Evolutionary conservation across 768 basidiomycete genomes (phyloP), one percentile per base, ranked within the genome.

Genomic region (Hygrophorus russula): DNA sequence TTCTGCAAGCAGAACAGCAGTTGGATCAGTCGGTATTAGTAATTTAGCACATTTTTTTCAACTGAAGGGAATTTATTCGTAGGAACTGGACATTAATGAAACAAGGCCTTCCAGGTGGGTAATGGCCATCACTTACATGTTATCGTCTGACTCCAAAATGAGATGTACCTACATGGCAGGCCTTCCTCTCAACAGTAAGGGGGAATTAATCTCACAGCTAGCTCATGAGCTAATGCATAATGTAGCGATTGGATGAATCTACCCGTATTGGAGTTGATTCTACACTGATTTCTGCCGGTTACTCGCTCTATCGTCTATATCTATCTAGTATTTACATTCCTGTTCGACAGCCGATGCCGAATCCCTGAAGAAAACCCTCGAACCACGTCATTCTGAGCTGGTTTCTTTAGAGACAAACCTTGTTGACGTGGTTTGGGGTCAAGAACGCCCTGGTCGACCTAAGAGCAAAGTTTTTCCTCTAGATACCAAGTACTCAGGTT

Each of bases 31-130:
- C 58, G 78, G 52, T 38, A 4, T 19, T 14, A 31, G 17, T 15
- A 27, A 7, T 24, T 24, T 24, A 24, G 24, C 7, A 7, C 7
- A 7, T 24, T 24, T 24, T 24, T 24, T 7, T 24, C 24, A 3
- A 24, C 24, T 24, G 4, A 24, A 24, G 7, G 7, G n/a, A 24
- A 24, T 3, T 24, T 24, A 7, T 7, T 24, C 24, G 10, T 52
- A 86, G 82, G 38, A 91, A 92, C 48, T 99, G 94, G 94, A 82
- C 71, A 0, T 62, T 98, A 57, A 92, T 94, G 87, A 92, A 89
- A 57, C 80, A 87, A 52, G 96, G 94, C 4, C 59, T 89, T 13
- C 82, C 83, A 55, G 85, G 91, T 77, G 45, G 43, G 41, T 47
- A 51, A 13, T 31, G 29, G 18, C 10, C 7, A 29, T 45, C 45